Evolutionary conservation across 2,329 filamentous ascomycete species (phyloP), one percentile per base, ranked within the genome.

Genomic region (Colletotrichum agaves): DNA sequence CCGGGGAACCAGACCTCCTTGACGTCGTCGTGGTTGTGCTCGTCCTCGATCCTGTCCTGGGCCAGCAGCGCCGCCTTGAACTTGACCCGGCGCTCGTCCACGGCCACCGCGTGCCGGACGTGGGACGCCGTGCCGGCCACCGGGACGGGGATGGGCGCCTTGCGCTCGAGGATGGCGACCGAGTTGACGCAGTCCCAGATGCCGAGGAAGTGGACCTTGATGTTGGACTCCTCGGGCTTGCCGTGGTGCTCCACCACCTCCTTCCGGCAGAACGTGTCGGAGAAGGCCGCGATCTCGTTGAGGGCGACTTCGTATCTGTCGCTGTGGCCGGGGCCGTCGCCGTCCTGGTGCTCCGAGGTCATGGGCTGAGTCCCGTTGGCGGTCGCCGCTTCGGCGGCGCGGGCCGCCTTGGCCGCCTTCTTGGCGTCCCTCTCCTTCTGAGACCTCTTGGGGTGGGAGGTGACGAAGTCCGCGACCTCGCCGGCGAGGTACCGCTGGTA

Each of bases 1-100:
- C 85, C 85, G 0, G 85, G 80, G 69, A 87, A 87, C 84, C 85
- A 87, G 49, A 87, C 83, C 69, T 87, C 85, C 53, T 75, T 74
- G 64, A 85, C 76, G 59, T 83, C 80, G 33, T 83, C 81, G 2
- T 75, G 67, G 1, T 72, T 61, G 15, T 74, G 65, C 1, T 74
- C 49, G 1, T 68, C 66, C 21, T 70, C 70, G 4, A 74, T 73
- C 19, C 78, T 77, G 37, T 83, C 81, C 61, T 82, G 80, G 0
- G 78, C 76, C 3, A 86, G 76, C 1, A 87, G 76, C 0, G 83
- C 83, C 0, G 83, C 78, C 72, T 85, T 85, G 78, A 87, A 87
- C 73, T 87, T 87, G 65, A 85, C 81, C 5, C 85, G 82, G 1
- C 84, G 79, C 72, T 87, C 85, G 68, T 87, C 83, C 12, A 86